Evolutionary conservation across 2,329 filamentous ascomycete genomes (phyloP).

Genomic region (Didymella lethalis): DNA sequence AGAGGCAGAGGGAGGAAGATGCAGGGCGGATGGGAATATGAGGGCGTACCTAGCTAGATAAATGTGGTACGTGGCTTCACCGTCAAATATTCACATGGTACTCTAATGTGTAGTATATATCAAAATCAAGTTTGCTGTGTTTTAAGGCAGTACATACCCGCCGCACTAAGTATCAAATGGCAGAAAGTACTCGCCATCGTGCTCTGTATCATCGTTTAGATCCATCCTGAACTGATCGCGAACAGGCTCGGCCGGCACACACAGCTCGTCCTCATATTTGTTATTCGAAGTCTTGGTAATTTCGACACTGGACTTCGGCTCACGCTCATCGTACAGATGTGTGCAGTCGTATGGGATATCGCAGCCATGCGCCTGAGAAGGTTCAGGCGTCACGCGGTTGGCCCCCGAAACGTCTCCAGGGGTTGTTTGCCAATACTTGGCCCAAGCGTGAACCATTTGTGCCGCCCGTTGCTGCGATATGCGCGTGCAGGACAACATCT

Average conservation of each 20-base stretch:
- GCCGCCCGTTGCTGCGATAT: not conserved
- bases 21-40: constrained; percentile 69
- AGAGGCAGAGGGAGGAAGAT: constrained; percentile 59
- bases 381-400: not conserved
- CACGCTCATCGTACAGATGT: not conserved
- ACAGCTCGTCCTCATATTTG: not conserved
- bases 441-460: not conserved
- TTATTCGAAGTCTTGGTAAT: not conserved
- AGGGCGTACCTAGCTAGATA: constrained; percentile 65
- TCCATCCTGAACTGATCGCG: not conserved
- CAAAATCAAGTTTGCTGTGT: not conserved
- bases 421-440: not conserved
- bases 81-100: not conserved
- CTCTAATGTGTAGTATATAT: not conserved
- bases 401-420: not conserved
- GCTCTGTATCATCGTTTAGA: not conserved
- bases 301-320: not conserved
- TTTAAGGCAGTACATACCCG: not conserved
- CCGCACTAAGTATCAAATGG: constrained; percentile 1
- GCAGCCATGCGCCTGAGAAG: not conserved
- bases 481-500: not conserved
- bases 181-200: not conserved
- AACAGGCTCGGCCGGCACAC: not conserved
- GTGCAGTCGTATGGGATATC: not conserved
- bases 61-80: not conserved